These are phyloP conservation scores for Limnanthes douglasii DNA, from an alignment of 345 rosid species.

Conservation along the genomic window DNA sequence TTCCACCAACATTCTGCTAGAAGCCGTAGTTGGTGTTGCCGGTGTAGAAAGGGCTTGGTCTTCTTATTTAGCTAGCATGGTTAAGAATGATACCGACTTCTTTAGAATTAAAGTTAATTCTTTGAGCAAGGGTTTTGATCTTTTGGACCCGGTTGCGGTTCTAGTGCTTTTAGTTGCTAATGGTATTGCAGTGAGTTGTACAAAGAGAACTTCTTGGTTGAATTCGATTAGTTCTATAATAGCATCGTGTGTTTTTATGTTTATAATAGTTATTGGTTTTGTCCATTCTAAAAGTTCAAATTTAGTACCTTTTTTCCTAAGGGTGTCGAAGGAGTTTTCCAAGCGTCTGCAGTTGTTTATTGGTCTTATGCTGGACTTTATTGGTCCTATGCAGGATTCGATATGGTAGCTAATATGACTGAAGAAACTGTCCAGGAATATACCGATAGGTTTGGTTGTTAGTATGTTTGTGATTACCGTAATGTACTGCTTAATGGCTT, in stretches of 20 bases:
- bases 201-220: slow-evolving; percentile 57
- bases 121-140: slow-evolving; percentile 62
- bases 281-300: slow-evolving; percentile 43
- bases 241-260: slow-evolving; percentile 32
- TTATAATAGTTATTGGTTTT: slow-evolving; percentile 52
- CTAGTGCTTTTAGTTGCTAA: slow-evolving; percentile 67
- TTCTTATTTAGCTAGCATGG: slow-evolving; percentile 76
- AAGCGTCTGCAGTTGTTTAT: slow-evolving; percentile 72
- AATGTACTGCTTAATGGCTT: slow-evolving; percentile 79
- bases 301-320: slow-evolving; percentile 56
- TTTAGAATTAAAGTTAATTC: slow-evolving; percentile 34
- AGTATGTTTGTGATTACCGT: slow-evolving; percentile 72
- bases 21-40: slow-evolving; percentile 79
- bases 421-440: slow-evolving; percentile 85
- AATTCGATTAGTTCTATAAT: slow-evolving; percentile 51
- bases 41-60: slow-evolving; percentile 87
- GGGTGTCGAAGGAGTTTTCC: slow-evolving; percentile 51
- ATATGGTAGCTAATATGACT: slow-evolving; percentile 91
- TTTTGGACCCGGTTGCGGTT: slow-evolving; percentile 71
- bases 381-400: slow-evolving; percentile 98
- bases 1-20: slow-evolving; percentile 74
- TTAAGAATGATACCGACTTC: slow-evolving; percentile 37
- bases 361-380: no score
- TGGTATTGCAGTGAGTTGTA: slow-evolving; percentile 67
- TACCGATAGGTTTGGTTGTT: slow-evolving; percentile 75